Evolutionary conservation across 2,329 filamentous ascomycete species (phyloP).

Genomic region (Colletotrichum sp.): DNA sequence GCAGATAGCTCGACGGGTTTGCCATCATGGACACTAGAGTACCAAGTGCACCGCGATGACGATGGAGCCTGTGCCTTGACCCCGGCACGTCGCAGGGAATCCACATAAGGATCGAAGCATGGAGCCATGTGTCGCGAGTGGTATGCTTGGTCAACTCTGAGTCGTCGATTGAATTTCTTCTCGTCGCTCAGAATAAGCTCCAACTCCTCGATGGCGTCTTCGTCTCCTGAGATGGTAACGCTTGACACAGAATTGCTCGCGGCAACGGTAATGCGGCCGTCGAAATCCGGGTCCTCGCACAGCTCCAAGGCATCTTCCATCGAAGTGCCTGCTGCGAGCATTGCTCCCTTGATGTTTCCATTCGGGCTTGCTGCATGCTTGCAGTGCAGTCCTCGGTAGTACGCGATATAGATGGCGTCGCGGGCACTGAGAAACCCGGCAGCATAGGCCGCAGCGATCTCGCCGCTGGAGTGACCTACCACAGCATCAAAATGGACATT

Average conservation of each 20-base stretch:
- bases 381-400: slow-evolving; percentile 22
- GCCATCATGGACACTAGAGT: background rate
- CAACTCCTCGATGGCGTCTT: slow-evolving; percentile 27
- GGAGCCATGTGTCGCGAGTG: slow-evolving; percentile 33
- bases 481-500: slow-evolving; percentile 40
- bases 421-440: slow-evolving; percentile 40
- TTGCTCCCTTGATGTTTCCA: slow-evolving; percentile 21
- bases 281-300: slow-evolving; percentile 2
- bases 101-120: background rate
- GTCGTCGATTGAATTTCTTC: slow-evolving; percentile 22
- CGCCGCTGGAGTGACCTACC: slow-evolving; percentile 54
- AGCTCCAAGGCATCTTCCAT: slow-evolving; percentile 18
- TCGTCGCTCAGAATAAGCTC: slow-evolving; percentile 23
- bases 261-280: slow-evolving; percentile 26
- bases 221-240: slow-evolving; percentile 32
- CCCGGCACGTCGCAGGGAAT: background rate
- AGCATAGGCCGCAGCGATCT: slow-evolving; percentile 56
- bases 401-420: slow-evolving; percentile 30
- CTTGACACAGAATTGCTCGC: slow-evolving; percentile 26
- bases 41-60: background rate
- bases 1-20: slow-evolving; percentile 27
- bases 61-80: slow-evolving; percentile 27
- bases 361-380: background rate
- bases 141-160: slow-evolving; percentile 32
- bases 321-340: slow-evolving; percentile 28